phyloP scores from a whole-genome alignment of 371 early-diverging fungal species.

The Rhizopus arrhizus region DNA sequence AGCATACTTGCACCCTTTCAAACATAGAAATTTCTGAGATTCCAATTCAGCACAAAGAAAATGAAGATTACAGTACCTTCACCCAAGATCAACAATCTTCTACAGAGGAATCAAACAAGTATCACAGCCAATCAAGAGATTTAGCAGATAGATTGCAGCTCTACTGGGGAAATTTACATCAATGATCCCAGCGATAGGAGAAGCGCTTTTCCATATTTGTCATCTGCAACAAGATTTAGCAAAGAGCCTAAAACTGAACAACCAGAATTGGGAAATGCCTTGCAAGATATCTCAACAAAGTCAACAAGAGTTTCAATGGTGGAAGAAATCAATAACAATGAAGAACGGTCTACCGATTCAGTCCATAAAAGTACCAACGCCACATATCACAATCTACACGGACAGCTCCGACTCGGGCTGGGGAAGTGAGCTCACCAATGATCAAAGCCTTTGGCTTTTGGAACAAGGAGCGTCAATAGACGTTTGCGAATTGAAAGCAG shows the following conservation, averaged over 20 bases:
- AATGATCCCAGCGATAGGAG: not conserved
- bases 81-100: not conserved
- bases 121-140: too few species aligned
- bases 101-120: not conserved
- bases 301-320: not conserved
- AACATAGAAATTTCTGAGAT: slow-evolving; percentile 8
- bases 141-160: slow-evolving; percentile 4
- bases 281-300: too few species aligned
- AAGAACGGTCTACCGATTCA: slow-evolving; percentile 13
- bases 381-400: slow-evolving; percentile 1
- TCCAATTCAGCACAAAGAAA: slow-evolving; percentile 6
- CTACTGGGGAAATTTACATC: slow-evolving; percentile 11
- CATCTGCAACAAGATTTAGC: not conserved
- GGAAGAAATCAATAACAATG: not conserved
- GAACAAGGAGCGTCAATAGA: slow-evolving; percentile 17
- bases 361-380: too few species aligned
- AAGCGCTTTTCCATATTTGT: not conserved
- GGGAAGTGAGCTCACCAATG: slow-evolving; percentile 5
- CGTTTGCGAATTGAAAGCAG: slow-evolving; percentile 13
- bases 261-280: not conserved
- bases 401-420: slow-evolving; percentile 23
- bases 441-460: slow-evolving; percentile 20
- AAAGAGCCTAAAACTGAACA: not conserved
- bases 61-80: slow-evolving; percentile 9
- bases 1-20: not conserved